Evolutionary conservation across 495 filamentous ascomycete genomes (phyloP).

Genomic region (Cetradonia linearis): DNA sequence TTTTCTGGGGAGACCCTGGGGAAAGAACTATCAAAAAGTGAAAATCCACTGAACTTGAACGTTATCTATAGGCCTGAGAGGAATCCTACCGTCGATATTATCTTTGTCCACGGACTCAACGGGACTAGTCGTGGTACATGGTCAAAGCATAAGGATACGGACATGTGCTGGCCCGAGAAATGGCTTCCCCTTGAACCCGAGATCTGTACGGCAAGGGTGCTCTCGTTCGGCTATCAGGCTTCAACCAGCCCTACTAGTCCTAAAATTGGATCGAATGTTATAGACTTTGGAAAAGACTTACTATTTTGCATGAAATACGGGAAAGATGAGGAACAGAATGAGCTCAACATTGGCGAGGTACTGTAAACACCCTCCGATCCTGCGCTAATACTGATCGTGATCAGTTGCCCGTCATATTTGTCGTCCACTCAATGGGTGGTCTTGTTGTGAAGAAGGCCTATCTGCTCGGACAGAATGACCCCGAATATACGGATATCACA

Average conservation of each 20-base stretch:
- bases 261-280: constrained; percentile 20
- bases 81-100: constrained; percentile 19
- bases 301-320: constrained; percentile 29
- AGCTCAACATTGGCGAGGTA: constrained; percentile 21
- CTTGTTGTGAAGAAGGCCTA: constrained; percentile 39
- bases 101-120: constrained; percentile 32
- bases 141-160: constrained; percentile 25
- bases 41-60: not conserved
- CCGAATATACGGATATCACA: constrained; percentile 29
- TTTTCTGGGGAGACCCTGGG: not conserved
- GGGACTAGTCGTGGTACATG: constrained; percentile 29
- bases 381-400: not conserved
- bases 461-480: constrained; percentile 32
- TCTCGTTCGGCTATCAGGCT: constrained; percentile 36
- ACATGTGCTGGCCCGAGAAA: constrained; percentile 29
- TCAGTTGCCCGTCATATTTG: constrained; percentile 33
- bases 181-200: constrained; percentile 32
- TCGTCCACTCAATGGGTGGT: constrained; percentile 40
- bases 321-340: constrained; percentile 18
- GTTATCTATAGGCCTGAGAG: constrained; percentile 26
- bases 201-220: constrained; percentile 26
- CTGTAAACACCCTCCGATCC: not conserved
- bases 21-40: not conserved
- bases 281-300: constrained; percentile 33
- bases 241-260: constrained; percentile 20